phyloP scores from a whole-genome alignment of 2,329 filamentous ascomycete genomes.

The Thielaviopsis populi region DNA sequence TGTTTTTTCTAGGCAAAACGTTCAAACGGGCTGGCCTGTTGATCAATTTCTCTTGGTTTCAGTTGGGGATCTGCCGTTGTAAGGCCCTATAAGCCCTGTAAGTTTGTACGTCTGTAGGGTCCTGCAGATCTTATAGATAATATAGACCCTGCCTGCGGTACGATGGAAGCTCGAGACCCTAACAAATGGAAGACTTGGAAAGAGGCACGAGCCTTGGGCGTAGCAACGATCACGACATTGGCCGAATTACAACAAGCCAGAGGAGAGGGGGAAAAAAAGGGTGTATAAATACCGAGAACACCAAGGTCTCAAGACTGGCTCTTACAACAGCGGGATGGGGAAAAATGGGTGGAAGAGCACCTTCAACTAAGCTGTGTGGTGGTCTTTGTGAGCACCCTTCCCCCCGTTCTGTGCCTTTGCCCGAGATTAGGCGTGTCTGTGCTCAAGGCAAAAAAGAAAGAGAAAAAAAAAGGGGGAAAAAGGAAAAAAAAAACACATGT shows the following conservation, averaged over 20 bases:
- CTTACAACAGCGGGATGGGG: too few species aligned
- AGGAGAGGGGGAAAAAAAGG: not conserved
- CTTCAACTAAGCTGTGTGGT: not conserved
- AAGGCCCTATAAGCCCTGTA: slow-evolving; percentile 3
- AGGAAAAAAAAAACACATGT: not conserved
- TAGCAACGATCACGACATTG: too few species aligned
- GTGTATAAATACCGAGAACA: not conserved
- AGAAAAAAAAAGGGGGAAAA: not conserved
- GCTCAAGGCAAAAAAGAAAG: not conserved
- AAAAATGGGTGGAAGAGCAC: not conserved
- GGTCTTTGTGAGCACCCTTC: not conserved
- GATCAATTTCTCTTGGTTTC: slow-evolving; percentile 4
- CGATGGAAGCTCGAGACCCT: not conserved
- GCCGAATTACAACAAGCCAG: not conserved
- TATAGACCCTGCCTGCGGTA: not conserved
- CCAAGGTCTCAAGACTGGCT: not conserved
- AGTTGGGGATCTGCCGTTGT: slow-evolving; percentile 2
- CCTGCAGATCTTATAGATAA: slow-evolving; percentile 1
- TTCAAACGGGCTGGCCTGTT: not conserved
- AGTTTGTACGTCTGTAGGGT: not conserved
- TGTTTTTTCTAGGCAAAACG: not conserved
- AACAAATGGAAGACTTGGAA: not conserved
- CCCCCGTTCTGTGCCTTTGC: slow-evolving; percentile 12
- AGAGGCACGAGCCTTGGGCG: not conserved
- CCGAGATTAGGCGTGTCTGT: slow-evolving; percentile 16